Evolutionary conservation across 1,284 basidiomycete genomes (phyloP).

Genomic region (Inonotus obliquus): DNA sequence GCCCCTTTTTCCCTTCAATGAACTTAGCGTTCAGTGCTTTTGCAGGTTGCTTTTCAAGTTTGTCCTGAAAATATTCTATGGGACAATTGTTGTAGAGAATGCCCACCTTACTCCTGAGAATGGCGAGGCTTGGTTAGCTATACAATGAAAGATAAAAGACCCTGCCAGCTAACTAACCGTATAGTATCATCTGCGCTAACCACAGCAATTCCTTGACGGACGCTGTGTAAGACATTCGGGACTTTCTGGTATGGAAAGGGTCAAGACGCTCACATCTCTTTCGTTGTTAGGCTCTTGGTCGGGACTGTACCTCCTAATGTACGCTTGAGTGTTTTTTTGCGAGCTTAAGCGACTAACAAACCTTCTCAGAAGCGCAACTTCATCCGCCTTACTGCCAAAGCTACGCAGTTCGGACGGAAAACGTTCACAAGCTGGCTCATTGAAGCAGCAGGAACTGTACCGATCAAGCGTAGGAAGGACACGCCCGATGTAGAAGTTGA

Average conservation of each 20-base stretch:
- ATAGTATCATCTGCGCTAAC: constrained; percentile 69
- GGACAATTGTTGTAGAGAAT: constrained; percentile 83
- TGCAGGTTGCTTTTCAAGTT: constrained; percentile 65
- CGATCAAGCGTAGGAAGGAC: constrained; percentile 74
- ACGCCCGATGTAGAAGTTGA: constrained; percentile 48
- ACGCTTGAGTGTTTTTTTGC: constrained; percentile 20
- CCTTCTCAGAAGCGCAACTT: constrained; percentile 61
- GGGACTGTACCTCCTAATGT: constrained; percentile 63
- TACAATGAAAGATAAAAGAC: constrained; percentile 8
- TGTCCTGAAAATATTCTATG: constrained; percentile 84
- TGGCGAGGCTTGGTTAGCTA: constrained; percentile 65
- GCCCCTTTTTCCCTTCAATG: too few relatives aligned
- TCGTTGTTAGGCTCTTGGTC: constrained; percentile 60
- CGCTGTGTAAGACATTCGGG: constrained; percentile 55
- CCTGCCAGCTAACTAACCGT: constrained; percentile 25
- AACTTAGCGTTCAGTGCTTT: too few relatives aligned
- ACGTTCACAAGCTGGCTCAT: constrained; percentile 89
- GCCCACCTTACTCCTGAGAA: constrained; percentile 61
- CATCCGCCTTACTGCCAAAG: constrained; percentile 79
- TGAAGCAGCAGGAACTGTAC: constrained; percentile 79
- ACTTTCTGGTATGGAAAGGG: not conserved
- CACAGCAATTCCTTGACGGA: constrained; percentile 84
- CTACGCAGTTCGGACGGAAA: constrained; percentile 73
- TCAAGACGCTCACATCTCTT: constrained; percentile 4
- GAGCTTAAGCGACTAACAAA: not conserved